These are phyloP conservation scores for Bryoerythrophyllum caledonicum DNA, from an alignment of 225 moss, liverwort and hornwort species.

Conservation along the genomic window DNA sequence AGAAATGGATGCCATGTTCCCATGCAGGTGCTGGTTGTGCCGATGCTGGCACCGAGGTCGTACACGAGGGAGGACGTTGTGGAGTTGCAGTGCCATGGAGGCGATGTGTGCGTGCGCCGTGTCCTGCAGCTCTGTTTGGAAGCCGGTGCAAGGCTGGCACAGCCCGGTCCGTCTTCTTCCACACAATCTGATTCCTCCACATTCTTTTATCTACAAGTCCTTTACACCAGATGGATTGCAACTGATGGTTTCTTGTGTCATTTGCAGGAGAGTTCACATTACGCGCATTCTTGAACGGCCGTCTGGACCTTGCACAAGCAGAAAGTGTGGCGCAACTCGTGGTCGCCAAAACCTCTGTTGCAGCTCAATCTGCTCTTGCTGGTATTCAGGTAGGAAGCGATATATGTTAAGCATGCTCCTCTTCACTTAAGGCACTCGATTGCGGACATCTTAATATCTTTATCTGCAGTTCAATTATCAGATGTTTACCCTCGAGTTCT, in stretches of 20 bases:
- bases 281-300: slow-evolving; percentile 94
- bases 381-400: slow-evolving; percentile 71
- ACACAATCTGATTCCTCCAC: not conserved
- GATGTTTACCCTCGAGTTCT: not conserved
- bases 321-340: slow-evolving; percentile 88
- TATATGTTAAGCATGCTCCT: slow-evolving; percentile 2
- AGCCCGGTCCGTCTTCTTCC: slow-evolving; percentile 71
- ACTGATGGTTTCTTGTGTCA: slow-evolving; percentile 8
- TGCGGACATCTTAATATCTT: not conserved
- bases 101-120: slow-evolving; percentile 86
- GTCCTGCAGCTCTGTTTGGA: slow-evolving; percentile 93
- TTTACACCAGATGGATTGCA: not conserved
- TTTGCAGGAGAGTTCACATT: slow-evolving; percentile 86
- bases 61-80: slow-evolving; percentile 97
- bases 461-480: not conserved
- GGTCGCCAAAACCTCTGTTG: slow-evolving; percentile 76
- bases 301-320: slow-evolving; percentile 93
- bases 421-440: not conserved
- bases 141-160: slow-evolving; percentile 96
- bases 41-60: slow-evolving; percentile 94
- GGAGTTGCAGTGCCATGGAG: slow-evolving; percentile 97
- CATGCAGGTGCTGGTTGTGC: slow-evolving; percentile 77
- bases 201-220: not conserved
- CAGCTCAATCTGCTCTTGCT: slow-evolving; percentile 92
- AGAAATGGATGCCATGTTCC: not conserved